These are phyloP conservation scores for Aschersonia sp. DNA, from an alignment of 2,329 filamentous ascomycete genomes.

Conservation along the genomic window DNA sequence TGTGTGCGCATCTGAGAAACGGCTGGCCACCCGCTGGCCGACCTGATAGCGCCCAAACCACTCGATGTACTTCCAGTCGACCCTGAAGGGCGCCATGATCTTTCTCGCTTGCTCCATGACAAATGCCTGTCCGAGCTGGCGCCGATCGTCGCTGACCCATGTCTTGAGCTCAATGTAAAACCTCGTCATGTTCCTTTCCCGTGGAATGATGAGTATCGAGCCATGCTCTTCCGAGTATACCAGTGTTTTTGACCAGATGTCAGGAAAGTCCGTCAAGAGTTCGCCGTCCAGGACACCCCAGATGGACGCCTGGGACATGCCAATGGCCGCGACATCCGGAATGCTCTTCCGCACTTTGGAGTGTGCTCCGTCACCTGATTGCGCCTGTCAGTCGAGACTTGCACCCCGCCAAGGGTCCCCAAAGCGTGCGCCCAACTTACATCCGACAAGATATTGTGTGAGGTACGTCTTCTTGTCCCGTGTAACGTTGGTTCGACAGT, in stretches of 20 bases:
- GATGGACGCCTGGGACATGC: constrained; percentile 35
- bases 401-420: background rate
- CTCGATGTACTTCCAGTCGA: constrained; percentile 44
- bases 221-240: constrained; percentile 53
- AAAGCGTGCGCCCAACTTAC: constrained; percentile 17
- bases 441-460: constrained; percentile 54
- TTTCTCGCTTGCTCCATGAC: constrained; percentile 53
- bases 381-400: background rate
- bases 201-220: constrained; percentile 59
- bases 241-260: constrained; percentile 61
- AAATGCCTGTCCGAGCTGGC: constrained; percentile 42
- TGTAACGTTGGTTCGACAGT: constrained; percentile 35
- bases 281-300: constrained; percentile 64
- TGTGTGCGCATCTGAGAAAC: constrained; percentile 47
- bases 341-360: constrained; percentile 56
- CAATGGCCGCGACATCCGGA: constrained; percentile 37
- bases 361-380: constrained; percentile 50
- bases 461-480: constrained; percentile 35
- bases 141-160: constrained; percentile 22
- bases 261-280: constrained; percentile 57
- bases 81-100: constrained; percentile 42
- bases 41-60: constrained; percentile 65
- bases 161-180: constrained; percentile 44
- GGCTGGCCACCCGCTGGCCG: constrained; percentile 54
- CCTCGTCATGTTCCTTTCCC: constrained; percentile 58